Conservation (phyloP, 805 yeast genomes). For the Wickerhamiella allomyrinae region DNA sequence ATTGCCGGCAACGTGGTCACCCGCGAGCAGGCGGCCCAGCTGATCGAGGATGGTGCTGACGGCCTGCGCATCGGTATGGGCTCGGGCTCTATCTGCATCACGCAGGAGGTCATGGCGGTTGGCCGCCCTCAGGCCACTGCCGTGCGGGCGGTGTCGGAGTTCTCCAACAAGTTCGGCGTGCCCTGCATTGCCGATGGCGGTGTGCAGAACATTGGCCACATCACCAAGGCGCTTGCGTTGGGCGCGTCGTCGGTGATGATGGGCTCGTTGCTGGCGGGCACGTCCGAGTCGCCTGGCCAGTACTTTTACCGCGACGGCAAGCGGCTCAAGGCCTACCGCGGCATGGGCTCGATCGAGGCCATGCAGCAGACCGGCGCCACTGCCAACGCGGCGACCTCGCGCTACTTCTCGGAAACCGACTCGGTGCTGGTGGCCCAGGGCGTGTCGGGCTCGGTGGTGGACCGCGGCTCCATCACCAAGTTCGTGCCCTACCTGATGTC, state of each 20-base stretch:
- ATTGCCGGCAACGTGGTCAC: conserved; percentile 98
- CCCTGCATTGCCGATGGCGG: conserved; percentile 99
- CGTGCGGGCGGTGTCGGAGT: conserved; percentile 84
- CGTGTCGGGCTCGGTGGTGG: conserved; percentile 92
- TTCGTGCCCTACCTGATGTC: conserved; percentile 86
- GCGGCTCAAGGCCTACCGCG: conserved; percentile 93
- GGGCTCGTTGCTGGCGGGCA: conserved; percentile 99
- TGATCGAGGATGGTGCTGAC: conserved; percentile 93
- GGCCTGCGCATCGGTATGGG: conserved; percentile 99
- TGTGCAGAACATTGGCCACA: conserved; percentile 96
- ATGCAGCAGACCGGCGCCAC: conserved; percentile 79
- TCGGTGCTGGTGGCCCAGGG: conserved; percentile 97
- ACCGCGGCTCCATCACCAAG: conserved; percentile 89
- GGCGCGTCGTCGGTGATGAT: conserved; percentile 98
- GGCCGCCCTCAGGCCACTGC: conserved; percentile 99
- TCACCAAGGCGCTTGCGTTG: conserved; percentile 87
- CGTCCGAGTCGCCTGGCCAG: conserved; percentile 95
- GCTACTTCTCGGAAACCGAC: conserved; percentile 95
- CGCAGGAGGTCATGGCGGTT: conserved; percentile 99
- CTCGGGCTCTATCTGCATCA: conserved; percentile 96
- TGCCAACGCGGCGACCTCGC: conserved; percentile 95
- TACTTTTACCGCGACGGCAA: conserved; percentile 96
- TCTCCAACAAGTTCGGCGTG: conserved; percentile 89
- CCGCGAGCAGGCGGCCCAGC: conserved; percentile 94
- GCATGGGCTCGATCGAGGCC: conserved; percentile 99